Base-by-base conservation (phyloP, 495 filamentous ascomycete genomes). In the Monascus purpureus region DNA sequence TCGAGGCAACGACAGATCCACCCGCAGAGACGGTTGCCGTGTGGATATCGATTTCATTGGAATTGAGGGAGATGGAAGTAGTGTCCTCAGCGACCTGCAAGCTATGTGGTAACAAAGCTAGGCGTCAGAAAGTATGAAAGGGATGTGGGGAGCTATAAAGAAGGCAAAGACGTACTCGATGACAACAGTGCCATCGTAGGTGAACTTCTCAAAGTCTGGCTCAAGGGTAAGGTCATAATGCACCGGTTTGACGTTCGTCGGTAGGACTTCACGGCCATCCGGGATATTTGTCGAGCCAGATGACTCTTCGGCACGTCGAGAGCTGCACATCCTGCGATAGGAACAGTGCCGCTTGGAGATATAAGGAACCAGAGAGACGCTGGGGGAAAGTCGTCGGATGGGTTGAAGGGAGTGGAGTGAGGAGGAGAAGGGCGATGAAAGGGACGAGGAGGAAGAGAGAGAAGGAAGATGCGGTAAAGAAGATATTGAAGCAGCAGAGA, bases 71-170 rank as follows among this genome's bases (percentile, higher is more conserved):
- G 47, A 97, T 77, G 15, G 82, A 84, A 41, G 65, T 83, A 39
- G 82, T 80, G 42, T 90, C 80, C 49, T 94, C 83, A 36, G 67
- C 65, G 22, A 95, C 78, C 47, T 93, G 79, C 45, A 97, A 73
- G 42, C 67, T 64, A 49, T 28, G 12, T n/a, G n/a, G n/a, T n/a
- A n/a, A n/a, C n/a, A n/a, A n/a, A n/a, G n/a, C n/a, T n/a, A n/a
- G n/a, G n/a, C n/a, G n/a, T n/a, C n/a, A n/a, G n/a, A n/a, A n/a
- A n/a, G n/a, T n/a, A n/a, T n/a, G n/a, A n/a, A n/a, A n/a, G n/a
- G n/a, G n/a, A n/a, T n/a, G n/a, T n/a, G n/a, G n/a, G n/a, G n/a
- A n/a, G n/a, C n/a, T n/a, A n/a, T n/a, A n/a, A n/a, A n/a, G n/a
- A n/a, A n/a, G n/a, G n/a, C n/a, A 7, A 2, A 14, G 33, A 53